Evolutionary conservation across 208 protist species (phyloP), one percentile per base, ranked within the genome.

Genomic region (Crithidia sp.): DNA sequence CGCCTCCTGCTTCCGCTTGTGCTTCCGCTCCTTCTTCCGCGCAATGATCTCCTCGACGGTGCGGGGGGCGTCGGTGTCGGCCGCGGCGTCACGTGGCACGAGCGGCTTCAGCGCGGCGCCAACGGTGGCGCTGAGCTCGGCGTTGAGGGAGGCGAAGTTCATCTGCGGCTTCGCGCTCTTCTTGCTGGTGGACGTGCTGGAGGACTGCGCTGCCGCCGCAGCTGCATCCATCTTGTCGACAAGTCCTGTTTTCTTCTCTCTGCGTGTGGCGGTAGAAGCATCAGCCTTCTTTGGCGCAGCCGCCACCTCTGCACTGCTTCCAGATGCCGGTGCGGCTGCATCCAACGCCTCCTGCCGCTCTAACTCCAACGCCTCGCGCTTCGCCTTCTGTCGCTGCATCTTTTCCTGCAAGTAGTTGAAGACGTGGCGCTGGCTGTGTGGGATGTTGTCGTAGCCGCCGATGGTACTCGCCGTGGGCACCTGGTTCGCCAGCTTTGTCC

Each of bases 21-120:
- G 89, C 64, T 96, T 95, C 54, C 82, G 83, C 57, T 88, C 89
- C 73, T 95, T 96, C 75, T 96, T 96, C 14, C 79, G 60, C 10
- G 91, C 89, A 66, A 96, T 89, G 57, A 93, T 88, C 43, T 86
- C 85, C 49, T 86, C 82, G 7, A 84, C 64, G 0, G 67, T 83
- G 41, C 76, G 77, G 7, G 71, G 67, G 17, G 17, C 57, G 45
- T 66, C 54, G 7, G 41, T 8, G 17, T 62, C 56, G 28, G 43
- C 37, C 37, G 57, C 28, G 14, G 12, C 40, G 53, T n/a, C 16
- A 50, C 67, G 66, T 10, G 56, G 66, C 19, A 59, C 56, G 40
- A 28, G 36, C 14, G 58, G 61, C n/a, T 73, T 71, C 63, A 65
- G 43, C 19, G 47, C 74, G 4, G 69, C 56, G 3, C 70, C 84